Evolutionary conservation across 257 asterid genomes (phyloP).

Genomic region (Leptodermis oblonga): DNA sequence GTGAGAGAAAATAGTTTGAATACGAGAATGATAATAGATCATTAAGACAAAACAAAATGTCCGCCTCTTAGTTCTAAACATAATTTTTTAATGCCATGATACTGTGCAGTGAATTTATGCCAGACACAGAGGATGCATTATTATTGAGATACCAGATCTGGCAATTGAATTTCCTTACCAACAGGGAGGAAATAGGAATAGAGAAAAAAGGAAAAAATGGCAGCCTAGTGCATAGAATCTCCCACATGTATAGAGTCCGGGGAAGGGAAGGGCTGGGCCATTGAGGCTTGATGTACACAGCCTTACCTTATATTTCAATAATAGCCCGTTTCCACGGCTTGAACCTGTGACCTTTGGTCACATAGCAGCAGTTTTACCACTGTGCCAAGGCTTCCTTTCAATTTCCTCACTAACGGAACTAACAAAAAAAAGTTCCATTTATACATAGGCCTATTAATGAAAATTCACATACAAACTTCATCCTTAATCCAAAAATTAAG

Average conservation of each 20-base stretch:
- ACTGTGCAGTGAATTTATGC: not conserved
- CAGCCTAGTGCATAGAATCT: too few relatives aligned
- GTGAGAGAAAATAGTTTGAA: slow-evolving; percentile 15
- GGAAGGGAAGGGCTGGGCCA: too few relatives aligned
- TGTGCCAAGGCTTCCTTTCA: too few relatives aligned
- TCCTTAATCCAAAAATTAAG: not conserved
- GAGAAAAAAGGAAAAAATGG: too few relatives aligned
- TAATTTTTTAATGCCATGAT: not conserved
- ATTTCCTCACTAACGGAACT: not conserved
- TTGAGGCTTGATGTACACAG: too few relatives aligned
- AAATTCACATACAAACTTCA: not conserved
- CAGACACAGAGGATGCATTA: not conserved
- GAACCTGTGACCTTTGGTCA: too few relatives aligned
- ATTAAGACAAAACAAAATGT: not conserved
- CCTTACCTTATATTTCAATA: too few relatives aligned
- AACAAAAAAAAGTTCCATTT: not conserved
- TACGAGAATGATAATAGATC: not conserved
- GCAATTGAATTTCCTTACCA: not conserved
- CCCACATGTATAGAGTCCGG: too few relatives aligned
- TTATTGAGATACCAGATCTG: not conserved
- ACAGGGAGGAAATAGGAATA: too few relatives aligned
- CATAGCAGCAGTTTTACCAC: too few relatives aligned
- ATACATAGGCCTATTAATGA: not conserved
- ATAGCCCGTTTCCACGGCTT: too few relatives aligned
- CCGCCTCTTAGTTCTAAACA: not conserved